Evolutionary conservation across 495 filamentous ascomycete species (phyloP).

Genomic region (Chaetomium tenue): DNA sequence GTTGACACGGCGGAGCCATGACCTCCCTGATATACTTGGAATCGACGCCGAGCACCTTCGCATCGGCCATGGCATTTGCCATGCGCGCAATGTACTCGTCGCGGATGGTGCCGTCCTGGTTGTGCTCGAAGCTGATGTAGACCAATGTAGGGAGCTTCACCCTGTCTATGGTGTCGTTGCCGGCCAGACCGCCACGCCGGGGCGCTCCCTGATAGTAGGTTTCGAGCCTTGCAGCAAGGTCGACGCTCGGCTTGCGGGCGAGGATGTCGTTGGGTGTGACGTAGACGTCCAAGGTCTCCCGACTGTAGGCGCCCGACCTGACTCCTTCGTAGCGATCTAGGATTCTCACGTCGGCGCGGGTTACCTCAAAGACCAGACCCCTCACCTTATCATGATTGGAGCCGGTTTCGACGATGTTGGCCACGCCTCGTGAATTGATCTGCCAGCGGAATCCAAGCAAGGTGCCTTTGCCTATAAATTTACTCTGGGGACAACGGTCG

Average conservation of each 20-base stretch:
- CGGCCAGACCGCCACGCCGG: too few relatives aligned
- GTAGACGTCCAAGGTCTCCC: too few relatives aligned
- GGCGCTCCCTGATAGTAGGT: not conserved
- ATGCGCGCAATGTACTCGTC: not conserved
- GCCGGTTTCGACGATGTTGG: not conserved
- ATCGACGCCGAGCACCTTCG: not conserved
- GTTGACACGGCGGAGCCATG: not conserved
- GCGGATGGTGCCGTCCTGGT: not conserved
- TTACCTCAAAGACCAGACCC: not conserved
- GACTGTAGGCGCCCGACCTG: too few relatives aligned
- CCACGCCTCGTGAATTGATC: not conserved
- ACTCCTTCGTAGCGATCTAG: not conserved
- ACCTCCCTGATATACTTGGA: not conserved
- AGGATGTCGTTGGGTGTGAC: not conserved
- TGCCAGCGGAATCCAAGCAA: not conserved
- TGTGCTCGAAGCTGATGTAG: not conserved
- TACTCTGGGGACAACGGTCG: not conserved
- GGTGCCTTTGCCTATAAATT: not conserved
- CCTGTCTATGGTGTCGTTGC: too few relatives aligned
- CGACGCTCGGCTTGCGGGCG: too few relatives aligned
- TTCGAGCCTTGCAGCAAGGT: not conserved
- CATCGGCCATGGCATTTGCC: not conserved
- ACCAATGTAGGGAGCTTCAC: not conserved
- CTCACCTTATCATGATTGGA: not conserved
- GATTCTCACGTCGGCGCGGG: not conserved